A percentile compares a stretch with the other conserved stretches of the same genome.
These are phyloP conservation scores for Parachlorella kessleri DNA, from an alignment of 139 green algal species.

Conservation along the genomic window DNA sequence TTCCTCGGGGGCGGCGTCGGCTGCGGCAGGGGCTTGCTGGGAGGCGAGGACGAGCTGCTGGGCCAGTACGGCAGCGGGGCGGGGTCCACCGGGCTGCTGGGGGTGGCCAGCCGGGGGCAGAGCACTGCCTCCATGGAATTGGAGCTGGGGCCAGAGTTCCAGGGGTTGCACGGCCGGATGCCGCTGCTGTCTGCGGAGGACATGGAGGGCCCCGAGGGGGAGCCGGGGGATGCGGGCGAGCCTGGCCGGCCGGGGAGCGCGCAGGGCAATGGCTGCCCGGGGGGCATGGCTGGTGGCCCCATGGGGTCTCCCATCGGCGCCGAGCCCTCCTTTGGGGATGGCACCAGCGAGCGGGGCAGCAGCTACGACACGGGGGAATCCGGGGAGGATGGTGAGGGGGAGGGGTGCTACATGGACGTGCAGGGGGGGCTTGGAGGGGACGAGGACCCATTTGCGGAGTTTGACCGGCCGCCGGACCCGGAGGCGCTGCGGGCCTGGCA, in stretches of 20 bases:
- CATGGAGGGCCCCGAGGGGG: background rate
- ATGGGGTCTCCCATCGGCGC: background rate
- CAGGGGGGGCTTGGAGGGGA: background rate
- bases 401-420: background rate
- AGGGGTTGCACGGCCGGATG: background rate
- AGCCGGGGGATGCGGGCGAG: too few relatives aligned
- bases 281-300: too few relatives aligned
- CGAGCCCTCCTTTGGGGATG: background rate
- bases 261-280: background rate
- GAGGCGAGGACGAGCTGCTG: too few relatives aligned
- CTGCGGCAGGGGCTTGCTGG: background rate
- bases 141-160: background rate
- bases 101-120: background rate
- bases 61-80: too few relatives aligned
- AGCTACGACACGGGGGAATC: background rate
- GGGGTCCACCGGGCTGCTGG: too few relatives aligned
- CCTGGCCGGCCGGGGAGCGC: too few relatives aligned
- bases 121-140: background rate
- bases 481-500: conserved; percentile 13
- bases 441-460: conserved; percentile 28
- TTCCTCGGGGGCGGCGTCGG: background rate
- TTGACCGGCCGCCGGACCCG: conserved; percentile 30
- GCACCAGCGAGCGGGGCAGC: background rate
- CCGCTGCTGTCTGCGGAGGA: background rate
- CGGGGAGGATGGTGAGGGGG: background rate